phyloP scores from a whole-genome alignment of 1,139 yeast species.

The Meyerozyma guilliermondii region DNA sequence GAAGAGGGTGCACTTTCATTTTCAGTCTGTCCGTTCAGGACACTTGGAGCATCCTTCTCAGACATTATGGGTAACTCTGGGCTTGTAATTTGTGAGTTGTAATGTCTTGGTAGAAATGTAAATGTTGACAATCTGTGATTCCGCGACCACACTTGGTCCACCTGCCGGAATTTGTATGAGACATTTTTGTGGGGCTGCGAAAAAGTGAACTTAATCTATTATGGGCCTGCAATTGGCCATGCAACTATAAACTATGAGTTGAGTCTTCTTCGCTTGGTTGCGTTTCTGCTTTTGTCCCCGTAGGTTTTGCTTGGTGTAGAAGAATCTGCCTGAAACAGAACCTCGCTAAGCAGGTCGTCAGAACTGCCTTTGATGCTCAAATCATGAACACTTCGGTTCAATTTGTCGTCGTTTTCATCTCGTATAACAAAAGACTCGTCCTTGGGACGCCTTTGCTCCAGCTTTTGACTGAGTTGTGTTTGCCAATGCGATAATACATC shows the following conservation, averaged over 20 bases:
- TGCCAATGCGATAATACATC: neutral
- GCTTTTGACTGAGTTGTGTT: conserved; percentile 3
- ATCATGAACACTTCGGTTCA: conserved; percentile 11
- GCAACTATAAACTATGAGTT: neutral
- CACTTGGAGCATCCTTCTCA: neutral
- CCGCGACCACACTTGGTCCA: too few species aligned
- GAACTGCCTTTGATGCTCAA: conserved; percentile 2
- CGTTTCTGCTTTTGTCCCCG: neutral
- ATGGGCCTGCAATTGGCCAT: neutral
- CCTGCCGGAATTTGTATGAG: neutral
- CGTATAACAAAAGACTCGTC: conserved; percentile 11
- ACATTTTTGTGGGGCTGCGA: neutral
- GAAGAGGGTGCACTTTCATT: neutral
- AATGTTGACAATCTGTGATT: neutral
- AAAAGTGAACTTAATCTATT: neutral
- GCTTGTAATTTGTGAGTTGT: neutral
- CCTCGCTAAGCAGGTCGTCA: neutral
- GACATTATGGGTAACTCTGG: neutral
- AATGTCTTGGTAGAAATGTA: neutral
- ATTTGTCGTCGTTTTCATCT: conserved; percentile 10
- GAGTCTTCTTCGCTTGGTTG: neutral
- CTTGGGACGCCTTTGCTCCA: conserved; percentile 8
- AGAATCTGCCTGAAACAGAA: neutral
- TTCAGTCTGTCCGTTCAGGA: neutral
- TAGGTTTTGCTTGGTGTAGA: neutral